Percentiles rank a stretch among this genome's conserved stretches.
Evolutionary conservation across 257 asterid species (phyloP).

Genomic region (Primulina huaijiensis): DNA sequence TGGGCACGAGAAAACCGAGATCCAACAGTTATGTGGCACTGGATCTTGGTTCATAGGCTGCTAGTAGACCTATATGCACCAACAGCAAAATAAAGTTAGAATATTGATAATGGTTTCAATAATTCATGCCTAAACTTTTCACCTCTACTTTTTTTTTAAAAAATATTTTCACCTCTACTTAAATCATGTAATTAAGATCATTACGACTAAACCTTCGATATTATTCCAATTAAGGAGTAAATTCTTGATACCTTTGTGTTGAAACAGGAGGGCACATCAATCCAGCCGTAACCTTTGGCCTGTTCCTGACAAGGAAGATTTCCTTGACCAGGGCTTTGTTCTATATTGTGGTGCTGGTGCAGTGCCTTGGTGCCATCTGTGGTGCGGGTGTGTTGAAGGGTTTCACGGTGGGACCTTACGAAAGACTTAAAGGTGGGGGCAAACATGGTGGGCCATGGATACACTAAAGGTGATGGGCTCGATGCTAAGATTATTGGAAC

Average conservation of each 20-base stretch:
- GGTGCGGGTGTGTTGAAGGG: conserved; percentile 57
- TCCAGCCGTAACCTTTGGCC: conserved; percentile 53
- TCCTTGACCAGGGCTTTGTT: conserved; percentile 45
- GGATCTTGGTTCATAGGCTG: conserved; percentile 8
- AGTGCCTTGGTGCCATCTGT: conserved; percentile 51
- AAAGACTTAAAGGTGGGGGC: conserved; percentile 37
- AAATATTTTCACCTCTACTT: not conserved
- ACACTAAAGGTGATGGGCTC: conserved; percentile 49
- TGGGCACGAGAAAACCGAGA: no score
- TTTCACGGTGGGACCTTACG: conserved; percentile 34
- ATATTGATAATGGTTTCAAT: not conserved
- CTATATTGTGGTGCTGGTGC: conserved; percentile 55
- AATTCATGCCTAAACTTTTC: not conserved
- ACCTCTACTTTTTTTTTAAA: no score
- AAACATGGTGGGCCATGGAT: conserved; percentile 36
- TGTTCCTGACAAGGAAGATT: conserved; percentile 50
- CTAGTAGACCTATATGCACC: not conserved
- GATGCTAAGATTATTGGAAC: conserved; percentile 52
- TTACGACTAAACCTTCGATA: not conserved
- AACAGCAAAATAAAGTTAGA: not conserved
- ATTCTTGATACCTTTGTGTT: not conserved
- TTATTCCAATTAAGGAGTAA: not conserved
- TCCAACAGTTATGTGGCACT: not conserved
- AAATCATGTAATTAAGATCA: not conserved
- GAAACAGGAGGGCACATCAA: conserved; percentile 54